Percentiles rank a stretch among this genome's conserved stretches.
Evolutionary conservation across 1,284 basidiomycete species (phyloP).

Genomic region (Ustilago nuda): DNA sequence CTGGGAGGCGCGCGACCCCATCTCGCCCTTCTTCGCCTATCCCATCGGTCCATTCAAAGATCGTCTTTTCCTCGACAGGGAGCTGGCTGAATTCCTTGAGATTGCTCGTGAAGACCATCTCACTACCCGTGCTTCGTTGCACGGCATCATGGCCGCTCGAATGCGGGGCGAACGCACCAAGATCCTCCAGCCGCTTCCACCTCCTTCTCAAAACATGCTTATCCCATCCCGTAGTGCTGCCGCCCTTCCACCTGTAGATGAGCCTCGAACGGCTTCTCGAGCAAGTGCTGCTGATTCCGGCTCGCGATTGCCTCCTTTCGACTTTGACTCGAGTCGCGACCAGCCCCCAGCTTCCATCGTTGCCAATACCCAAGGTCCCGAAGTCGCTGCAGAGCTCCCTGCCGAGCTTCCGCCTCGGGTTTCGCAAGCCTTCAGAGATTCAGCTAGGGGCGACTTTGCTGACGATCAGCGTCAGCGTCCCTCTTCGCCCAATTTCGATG

Average conservation of each 20-base stretch:
- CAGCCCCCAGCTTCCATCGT: slow-evolving; percentile 10
- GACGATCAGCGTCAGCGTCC: slow-evolving; percentile 14
- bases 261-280: slow-evolving; percentile 21
- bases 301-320: slow-evolving; percentile 50
- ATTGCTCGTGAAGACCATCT: slow-evolving; percentile 76
- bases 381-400: slow-evolving; percentile 12
- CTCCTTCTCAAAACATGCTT: slow-evolving; percentile 39
- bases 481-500: slow-evolving; percentile 26
- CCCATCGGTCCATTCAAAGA: slow-evolving; percentile 70
- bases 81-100: slow-evolving; percentile 82
- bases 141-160: slow-evolving; percentile 67
- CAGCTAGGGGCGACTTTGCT: slow-evolving; percentile 16
- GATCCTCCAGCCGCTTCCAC: slow-evolving; percentile 63
- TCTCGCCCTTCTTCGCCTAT: slow-evolving; percentile 67
- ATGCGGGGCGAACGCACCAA: slow-evolving; percentile 67
- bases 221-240: slow-evolving; percentile 2
- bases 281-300: slow-evolving; percentile 22
- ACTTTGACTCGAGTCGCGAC: slow-evolving; percentile 35
- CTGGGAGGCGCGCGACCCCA: slow-evolving; percentile 71
- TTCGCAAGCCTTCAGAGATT: slow-evolving; percentile 33
- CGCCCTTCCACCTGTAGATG: slow-evolving; percentile 1
- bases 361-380: slow-evolving; percentile 2
- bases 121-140: slow-evolving; percentile 57
- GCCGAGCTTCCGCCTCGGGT: slow-evolving; percentile 14
- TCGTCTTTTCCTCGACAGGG: slow-evolving; percentile 87